Conservation (phyloP, 1,284 basidiomycete species). For the Ganoderma lucidum region DNA sequence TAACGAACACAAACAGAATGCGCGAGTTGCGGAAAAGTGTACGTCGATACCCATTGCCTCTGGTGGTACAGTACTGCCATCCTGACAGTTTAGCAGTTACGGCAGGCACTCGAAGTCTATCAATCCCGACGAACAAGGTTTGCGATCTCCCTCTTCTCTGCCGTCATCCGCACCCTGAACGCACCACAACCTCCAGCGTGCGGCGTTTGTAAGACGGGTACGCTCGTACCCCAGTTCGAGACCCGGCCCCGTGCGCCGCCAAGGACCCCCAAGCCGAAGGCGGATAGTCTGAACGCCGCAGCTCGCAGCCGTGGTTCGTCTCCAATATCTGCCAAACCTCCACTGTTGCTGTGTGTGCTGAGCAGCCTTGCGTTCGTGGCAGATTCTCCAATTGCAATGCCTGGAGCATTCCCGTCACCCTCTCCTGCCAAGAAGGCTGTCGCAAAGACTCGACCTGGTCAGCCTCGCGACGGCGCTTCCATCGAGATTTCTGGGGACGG, state of each 20-base stretch:
- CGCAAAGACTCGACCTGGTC: background rate
- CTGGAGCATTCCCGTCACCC: conserved; percentile 22
- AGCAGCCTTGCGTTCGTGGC: background rate
- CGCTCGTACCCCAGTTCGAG: conserved; percentile 62
- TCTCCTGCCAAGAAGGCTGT: conserved; percentile 11
- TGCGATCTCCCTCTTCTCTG: conserved; percentile 36
- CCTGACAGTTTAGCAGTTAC: conserved; percentile 55
- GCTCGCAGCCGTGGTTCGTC: conserved; percentile 54
- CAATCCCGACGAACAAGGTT: conserved; percentile 68
- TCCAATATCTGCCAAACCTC: background rate
- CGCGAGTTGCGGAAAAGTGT: conserved; percentile 72
- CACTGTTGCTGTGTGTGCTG: background rate
- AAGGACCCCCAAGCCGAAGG: conserved; percentile 49
- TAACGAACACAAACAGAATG: conserved; percentile 56
- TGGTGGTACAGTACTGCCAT: background rate
- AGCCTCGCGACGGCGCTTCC: conserved; percentile 1
- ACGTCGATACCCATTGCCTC: conserved; percentile 31
- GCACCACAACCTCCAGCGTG: conserved; percentile 48
- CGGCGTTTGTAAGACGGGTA: conserved; percentile 60
- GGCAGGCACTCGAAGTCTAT: conserved; percentile 84
- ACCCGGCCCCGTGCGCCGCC: conserved; percentile 36
- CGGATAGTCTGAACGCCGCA: conserved; percentile 53
- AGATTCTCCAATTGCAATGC: conserved; percentile 47
- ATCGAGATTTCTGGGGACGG: conserved; percentile 18
- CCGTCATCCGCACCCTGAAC: background rate